Evolutionary conservation across 2,329 filamentous ascomycete species (phyloP).

Genomic region (Diaporthe sp.): DNA sequence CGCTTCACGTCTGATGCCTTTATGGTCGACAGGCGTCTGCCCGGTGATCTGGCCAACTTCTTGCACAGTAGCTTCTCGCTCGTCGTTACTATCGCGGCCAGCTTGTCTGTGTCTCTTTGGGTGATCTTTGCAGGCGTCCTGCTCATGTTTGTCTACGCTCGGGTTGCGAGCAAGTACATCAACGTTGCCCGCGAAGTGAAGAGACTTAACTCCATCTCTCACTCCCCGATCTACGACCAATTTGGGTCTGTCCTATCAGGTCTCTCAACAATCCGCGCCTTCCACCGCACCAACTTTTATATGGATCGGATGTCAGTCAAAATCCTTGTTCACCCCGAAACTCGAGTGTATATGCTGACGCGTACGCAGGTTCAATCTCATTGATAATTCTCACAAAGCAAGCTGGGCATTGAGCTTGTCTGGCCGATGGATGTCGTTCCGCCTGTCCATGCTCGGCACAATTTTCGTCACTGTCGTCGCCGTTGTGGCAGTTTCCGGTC

Average conservation of each 20-base stretch:
- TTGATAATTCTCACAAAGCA: slow-evolving; percentile 51
- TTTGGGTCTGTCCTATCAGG: slow-evolving; percentile 57
- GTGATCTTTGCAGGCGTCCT: slow-evolving; percentile 53
- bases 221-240: slow-evolving; percentile 58
- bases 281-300: slow-evolving; percentile 53
- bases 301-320: slow-evolving; percentile 49
- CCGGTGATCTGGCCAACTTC: slow-evolving; percentile 48
- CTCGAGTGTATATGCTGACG: neutral
- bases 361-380: slow-evolving; percentile 45
- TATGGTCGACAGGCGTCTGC: slow-evolving; percentile 53
- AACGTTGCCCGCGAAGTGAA: slow-evolving; percentile 55
- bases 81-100: slow-evolving; percentile 53
- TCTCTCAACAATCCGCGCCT: slow-evolving; percentile 58
- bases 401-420: slow-evolving; percentile 51
- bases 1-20: slow-evolving; percentile 57
- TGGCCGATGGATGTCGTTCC: slow-evolving; percentile 54
- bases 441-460: slow-evolving; percentile 55
- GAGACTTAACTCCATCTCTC: slow-evolving; percentile 56
- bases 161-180: slow-evolving; percentile 54
- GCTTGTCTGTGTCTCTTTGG: slow-evolving; percentile 51
- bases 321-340: neutral
- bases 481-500: slow-evolving; percentile 50
- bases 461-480: slow-evolving; percentile 55
- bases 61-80: slow-evolving; percentile 48
- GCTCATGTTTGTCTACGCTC: slow-evolving; percentile 51